These are phyloP conservation scores for Effrenium voratum DNA, from an alignment of 73 alveolate genomes.

Conservation along the genomic window DNA sequence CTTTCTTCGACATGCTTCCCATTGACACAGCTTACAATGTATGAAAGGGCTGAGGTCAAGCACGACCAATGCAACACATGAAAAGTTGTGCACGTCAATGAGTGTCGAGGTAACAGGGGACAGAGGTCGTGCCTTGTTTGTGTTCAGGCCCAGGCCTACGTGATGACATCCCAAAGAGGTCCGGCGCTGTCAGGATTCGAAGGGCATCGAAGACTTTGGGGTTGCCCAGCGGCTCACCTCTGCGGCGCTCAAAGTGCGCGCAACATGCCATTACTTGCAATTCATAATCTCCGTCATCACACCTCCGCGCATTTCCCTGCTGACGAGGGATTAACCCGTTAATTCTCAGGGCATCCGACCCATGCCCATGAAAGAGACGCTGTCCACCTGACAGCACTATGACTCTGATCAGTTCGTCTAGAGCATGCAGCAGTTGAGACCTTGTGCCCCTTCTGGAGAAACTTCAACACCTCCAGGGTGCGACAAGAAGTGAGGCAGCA, in stretches of 20 bases:
- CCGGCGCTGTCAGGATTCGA: slow-evolving; percentile 48
- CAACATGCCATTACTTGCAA: background rate
- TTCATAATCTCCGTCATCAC: background rate
- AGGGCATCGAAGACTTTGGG: slow-evolving; percentile 93
- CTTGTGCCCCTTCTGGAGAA: slow-evolving; percentile 79
- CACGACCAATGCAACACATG: too few relatives aligned
- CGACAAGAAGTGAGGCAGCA: too few relatives aligned
- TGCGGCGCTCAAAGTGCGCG: background rate
- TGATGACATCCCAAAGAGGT: slow-evolving; percentile 69
- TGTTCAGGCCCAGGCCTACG: slow-evolving; percentile 39
- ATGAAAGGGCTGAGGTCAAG: too few relatives aligned
- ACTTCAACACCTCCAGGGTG: slow-evolving; percentile 81
- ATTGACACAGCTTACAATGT: too few relatives aligned
- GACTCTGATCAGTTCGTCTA: background rate
- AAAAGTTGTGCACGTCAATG: too few relatives aligned
- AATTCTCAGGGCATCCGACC: background rate
- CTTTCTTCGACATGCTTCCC: too few relatives aligned
- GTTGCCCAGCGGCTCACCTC: slow-evolving; percentile 92
- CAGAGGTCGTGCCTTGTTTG: too few relatives aligned
- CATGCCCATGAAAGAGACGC: slow-evolving; percentile 94
- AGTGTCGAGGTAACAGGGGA: too few relatives aligned
- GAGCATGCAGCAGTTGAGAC: background rate
- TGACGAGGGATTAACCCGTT: background rate
- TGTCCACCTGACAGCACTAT: slow-evolving; percentile 26
- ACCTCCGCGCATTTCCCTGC: background rate